Base-by-base conservation (phyloP, 2,329 filamentous ascomycete species). In the Penicillium sp. region DNA sequence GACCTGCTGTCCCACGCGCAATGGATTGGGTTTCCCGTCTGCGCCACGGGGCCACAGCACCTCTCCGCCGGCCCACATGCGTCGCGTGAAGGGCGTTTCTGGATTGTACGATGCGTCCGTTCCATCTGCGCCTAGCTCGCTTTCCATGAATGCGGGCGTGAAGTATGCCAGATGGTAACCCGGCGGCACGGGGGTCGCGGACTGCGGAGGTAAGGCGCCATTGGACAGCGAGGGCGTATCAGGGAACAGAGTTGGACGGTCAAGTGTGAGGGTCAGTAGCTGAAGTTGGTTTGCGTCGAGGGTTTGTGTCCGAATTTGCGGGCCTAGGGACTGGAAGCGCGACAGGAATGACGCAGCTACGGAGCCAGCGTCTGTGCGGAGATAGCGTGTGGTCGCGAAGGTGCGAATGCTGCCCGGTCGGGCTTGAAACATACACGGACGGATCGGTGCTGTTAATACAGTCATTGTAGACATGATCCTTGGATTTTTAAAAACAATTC, bases 41-140 rank as follows among this genome's bases (percentile, higher is more conserved):
- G 48, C 54, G 9, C 45, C 55, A 11, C 72, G 67, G 1, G 74
- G 63, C 83, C 83, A 86, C 13, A 68, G 66, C 69, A 88, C 82
- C 52, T 77, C 74, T 0, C 86, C 86, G 1, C 85, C 85, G 0
- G 85, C 85, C 86, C 86, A 88, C 85, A 88, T 88, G 11, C 85
- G 77, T 29, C 85, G 71, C 2, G 83, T 85, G 53, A 87, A 88
- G 0, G 84, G 84, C 3, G 71, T 56, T 0, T 82, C 77, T 0
- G 84, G 80, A 59, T 86, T 88, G 65, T 83, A 87, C 0, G 80
- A 80, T 1, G 66, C 71, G 69, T 88, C 85, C 0, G 82, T 85
- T 13, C 86, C 86, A 66, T 88, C 85, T 0, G 66, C 56, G 0
- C 84, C 84, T 0, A 88, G 75, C 6, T 82, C 76, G 1, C 65